These are phyloP conservation scores for Spizellomyces sp. DNA, from an alignment of 192 early-diverging fungal species.

Conservation along the genomic window DNA sequence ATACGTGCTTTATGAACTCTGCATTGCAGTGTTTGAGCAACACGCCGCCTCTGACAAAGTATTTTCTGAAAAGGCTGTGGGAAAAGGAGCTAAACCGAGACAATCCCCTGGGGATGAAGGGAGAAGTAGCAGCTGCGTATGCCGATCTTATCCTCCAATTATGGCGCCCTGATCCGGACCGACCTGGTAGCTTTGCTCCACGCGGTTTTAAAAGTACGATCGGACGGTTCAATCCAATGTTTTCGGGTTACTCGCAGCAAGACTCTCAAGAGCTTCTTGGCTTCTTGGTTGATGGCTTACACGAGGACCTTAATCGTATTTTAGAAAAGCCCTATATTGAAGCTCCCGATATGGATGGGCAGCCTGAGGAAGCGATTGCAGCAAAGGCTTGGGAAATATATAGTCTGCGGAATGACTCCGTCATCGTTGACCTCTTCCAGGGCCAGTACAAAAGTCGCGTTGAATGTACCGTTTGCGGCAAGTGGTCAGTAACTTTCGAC, in stretches of 20 bases:
- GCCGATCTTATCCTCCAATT: conserved; percentile 52
- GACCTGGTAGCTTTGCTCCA: conserved; percentile 63
- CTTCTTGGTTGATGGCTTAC: conserved; percentile 80
- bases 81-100: conserved; percentile 63
- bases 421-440: conserved; percentile 77
- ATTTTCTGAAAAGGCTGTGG: conserved; percentile 48
- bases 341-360: conserved; percentile 69
- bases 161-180: conserved; percentile 30
- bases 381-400: conserved; percentile 74
- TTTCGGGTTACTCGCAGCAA: conserved; percentile 78
- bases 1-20: conserved; percentile 93
- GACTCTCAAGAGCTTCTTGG: conserved; percentile 85
- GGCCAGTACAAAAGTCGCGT: conserved; percentile 69
- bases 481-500: conserved; percentile 77
- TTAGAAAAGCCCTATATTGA: conserved; percentile 78
- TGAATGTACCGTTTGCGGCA: conserved; percentile 54
- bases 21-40: conserved; percentile 88
- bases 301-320: conserved; percentile 87
- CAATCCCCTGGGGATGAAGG: conserved; percentile 75
- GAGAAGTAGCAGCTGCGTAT: conserved; percentile 74
- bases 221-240: conserved; percentile 58
- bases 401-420: conserved; percentile 74
- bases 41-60: conserved; percentile 49
- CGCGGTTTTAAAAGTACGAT: conserved; percentile 76
- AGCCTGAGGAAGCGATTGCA: conserved; percentile 70